Evolutionary conservation across 164 flowering plant species (phyloP), one percentile per base, ranked within the genome.

Genomic region (Aristolochia contorta): DNA sequence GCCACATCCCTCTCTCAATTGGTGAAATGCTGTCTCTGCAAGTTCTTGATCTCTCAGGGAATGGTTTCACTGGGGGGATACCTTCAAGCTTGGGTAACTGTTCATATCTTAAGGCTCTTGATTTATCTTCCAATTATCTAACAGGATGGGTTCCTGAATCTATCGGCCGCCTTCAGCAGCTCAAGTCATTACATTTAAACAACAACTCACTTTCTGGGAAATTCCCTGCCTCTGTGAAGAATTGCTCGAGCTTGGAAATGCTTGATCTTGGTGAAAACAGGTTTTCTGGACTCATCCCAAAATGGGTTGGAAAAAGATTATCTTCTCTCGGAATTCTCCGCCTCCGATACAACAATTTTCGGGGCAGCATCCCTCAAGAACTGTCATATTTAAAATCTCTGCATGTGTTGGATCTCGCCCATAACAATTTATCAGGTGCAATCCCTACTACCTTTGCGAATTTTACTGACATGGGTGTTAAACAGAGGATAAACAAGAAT

Each of bases 31-130:
- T 15, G 0, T 19, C 15, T 9, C 64, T 81, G 18, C 45, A 62
- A 23, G 77, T 74, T 30, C 64, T 84, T 25, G 76, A 79, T 70
- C 77, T 82, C 16, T 78, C 85, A 3, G 20, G 33, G 1, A 79
- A 82, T 60, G 49, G 53, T 33, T 60, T 84, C 12, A 65, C 69
- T 0, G 81, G 77, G n/a, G 60, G 25, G 46, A 80, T 84, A 15
- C 85, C 84, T 27, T 18, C 67, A 23, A 71, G 71, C 62, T 30
- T 80, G 45, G 71, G 65, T 16, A 69, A 71, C 43, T 72, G 75
- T 61, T 64, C 72, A 12, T 56, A 25, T 24, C 50, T 84, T 15
- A 67, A 68, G 37, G 80, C 30, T 51, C 57, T 84, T 12, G 82
- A 37, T 53, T 63, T 84, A 2, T 32, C 57, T 13, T 37, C 57